A percentile compares a stretch with the other conserved stretches of the same genome.
These are phyloP conservation scores for Ogataea paraovalis DNA, from an alignment of 805 yeast species.

Conservation along the genomic window DNA sequence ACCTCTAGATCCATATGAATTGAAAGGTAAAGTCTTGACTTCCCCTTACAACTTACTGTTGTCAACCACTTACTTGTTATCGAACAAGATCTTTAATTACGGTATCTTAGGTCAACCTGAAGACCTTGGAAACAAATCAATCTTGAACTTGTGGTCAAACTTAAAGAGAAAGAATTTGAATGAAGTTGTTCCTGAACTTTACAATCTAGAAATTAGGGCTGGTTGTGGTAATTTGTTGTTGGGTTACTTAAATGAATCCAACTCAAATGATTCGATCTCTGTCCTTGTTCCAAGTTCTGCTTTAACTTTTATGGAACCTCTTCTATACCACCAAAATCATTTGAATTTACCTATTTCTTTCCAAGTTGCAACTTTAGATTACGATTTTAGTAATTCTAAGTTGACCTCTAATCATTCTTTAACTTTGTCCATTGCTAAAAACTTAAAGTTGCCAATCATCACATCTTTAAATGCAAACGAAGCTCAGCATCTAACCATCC, in stretches of 20 bases:
- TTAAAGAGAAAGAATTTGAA: slow-evolving; percentile 46
- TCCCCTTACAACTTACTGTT: slow-evolving; percentile 52
- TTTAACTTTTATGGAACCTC: slow-evolving; percentile 62
- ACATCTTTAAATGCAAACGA: slow-evolving; percentile 62
- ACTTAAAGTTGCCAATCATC: slow-evolving; percentile 62
- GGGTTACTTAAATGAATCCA: slow-evolving; percentile 51
- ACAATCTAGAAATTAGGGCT: slow-evolving; percentile 65
- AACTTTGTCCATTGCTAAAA: slow-evolving; percentile 58
- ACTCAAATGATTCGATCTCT: slow-evolving; percentile 19
- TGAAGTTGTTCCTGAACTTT: slow-evolving; percentile 58
- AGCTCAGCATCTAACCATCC: slow-evolving; percentile 61
- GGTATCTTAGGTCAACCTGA: slow-evolving; percentile 50
- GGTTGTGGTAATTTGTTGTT: slow-evolving; percentile 81
- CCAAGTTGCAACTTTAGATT: slow-evolving; percentile 74
- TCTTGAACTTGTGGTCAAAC: slow-evolving; percentile 63
- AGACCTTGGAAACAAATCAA: slow-evolving; percentile 39
- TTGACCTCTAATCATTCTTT: slow-evolving; percentile 62
- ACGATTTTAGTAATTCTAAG: slow-evolving; percentile 46
- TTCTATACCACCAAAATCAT: slow-evolving; percentile 37
- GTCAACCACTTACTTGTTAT: slow-evolving; percentile 50
- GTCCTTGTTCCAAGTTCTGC: slow-evolving; percentile 66
- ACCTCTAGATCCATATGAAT: slow-evolving; percentile 50
- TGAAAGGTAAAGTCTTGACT: slow-evolving; percentile 47
- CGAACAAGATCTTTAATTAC: slow-evolving; percentile 61
- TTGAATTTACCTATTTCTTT: slow-evolving; percentile 57